Evolutionary conservation across 495 filamentous ascomycete genomes (phyloP).

Genomic region (Lichina pygmaea): DNA sequence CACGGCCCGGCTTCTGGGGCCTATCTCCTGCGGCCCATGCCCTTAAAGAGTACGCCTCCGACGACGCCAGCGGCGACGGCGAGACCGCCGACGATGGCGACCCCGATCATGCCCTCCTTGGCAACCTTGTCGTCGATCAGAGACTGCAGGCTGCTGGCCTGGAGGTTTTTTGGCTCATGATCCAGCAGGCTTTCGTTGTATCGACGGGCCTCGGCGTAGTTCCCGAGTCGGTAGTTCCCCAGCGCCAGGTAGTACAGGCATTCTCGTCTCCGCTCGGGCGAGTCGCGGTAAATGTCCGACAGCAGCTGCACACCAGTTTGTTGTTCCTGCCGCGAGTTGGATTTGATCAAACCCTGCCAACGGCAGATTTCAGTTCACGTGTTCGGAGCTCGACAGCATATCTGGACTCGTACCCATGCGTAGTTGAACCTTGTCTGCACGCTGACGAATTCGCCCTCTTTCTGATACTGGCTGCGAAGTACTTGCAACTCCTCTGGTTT

Average conservation of each 20-base stretch:
- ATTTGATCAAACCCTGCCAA: conserved; percentile 75
- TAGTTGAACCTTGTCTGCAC: conserved; percentile 99
- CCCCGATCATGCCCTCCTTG: conserved; percentile 77
- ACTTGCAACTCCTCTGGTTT: conserved; percentile 77
- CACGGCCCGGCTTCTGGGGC: too few species aligned
- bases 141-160: conserved; percentile 55
- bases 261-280: conserved; percentile 76
- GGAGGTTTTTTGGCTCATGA: conserved; percentile 68
- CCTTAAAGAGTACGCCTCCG: conserved; percentile 58
- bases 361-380: not conserved
- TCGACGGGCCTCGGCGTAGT: conserved; percentile 75
- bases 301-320: conserved; percentile 85
- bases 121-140: conserved; percentile 92
- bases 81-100: conserved; percentile 87
- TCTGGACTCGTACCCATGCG: conserved; percentile 45
- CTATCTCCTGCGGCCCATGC: conserved; percentile 10
- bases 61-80: conserved; percentile 85
- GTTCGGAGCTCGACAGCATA: conserved; percentile 4
- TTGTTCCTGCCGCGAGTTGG: conserved; percentile 52
- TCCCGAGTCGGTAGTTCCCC: conserved; percentile 93
- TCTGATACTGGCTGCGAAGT: conserved; percentile 76
- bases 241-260: conserved; percentile 94
- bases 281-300: conserved; percentile 85
- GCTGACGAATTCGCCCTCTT: conserved; percentile 85
- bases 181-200: conserved; percentile 86